Percentiles rank a stretch among this genome's conserved stretches.
phyloP scores from a whole-genome alignment of 2,329 filamentous ascomycete species.

The Lasiodiplodia sp. region DNA sequence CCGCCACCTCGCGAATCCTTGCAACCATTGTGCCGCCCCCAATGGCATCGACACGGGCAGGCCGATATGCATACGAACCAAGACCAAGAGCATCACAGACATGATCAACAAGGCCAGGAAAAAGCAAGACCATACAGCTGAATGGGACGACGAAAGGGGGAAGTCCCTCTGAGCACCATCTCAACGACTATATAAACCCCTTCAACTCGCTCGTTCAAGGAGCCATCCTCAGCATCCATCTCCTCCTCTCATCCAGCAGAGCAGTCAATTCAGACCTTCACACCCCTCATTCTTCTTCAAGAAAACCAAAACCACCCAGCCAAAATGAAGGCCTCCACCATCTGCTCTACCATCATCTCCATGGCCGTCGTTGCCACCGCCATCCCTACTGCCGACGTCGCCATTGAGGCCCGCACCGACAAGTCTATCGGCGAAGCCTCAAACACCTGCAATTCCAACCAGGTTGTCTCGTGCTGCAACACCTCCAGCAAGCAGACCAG shows the following conservation, averaged over 20 bases:
- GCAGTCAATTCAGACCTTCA: conserved; percentile 4
- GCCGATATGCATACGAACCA: neutral
- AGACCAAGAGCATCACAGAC: neutral
- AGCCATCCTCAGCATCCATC: conserved; percentile 31
- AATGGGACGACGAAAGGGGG: neutral
- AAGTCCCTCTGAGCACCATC: neutral
- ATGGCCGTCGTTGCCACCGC: conserved; percentile 32
- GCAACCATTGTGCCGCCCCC: neutral
- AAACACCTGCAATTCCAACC: conserved; percentile 30
- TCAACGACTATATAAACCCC: conserved; percentile 28
- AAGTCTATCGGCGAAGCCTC: conserved; percentile 24
- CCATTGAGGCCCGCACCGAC: conserved; percentile 20
- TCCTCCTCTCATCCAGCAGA: conserved; percentile 4
- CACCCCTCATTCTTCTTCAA: conserved; percentile 3
- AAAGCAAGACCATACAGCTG: neutral
- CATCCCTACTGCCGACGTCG: conserved; percentile 13
- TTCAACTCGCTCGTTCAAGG: conserved; percentile 1
- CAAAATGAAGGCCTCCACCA: conserved; percentile 34
- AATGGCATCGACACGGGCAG: neutral
- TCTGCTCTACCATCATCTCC: conserved; percentile 30
- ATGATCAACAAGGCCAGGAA: neutral
- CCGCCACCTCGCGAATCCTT: neutral
- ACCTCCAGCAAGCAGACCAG: conserved; percentile 24
- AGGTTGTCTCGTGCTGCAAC: conserved; percentile 35
- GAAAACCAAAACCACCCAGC: conserved; percentile 6